Percentiles rank a stretch among this genome's conserved stretches.
phyloP scores from a whole-genome alignment of 2,329 filamentous ascomycete species.

The Thielaviopsis euricoi region DNA sequence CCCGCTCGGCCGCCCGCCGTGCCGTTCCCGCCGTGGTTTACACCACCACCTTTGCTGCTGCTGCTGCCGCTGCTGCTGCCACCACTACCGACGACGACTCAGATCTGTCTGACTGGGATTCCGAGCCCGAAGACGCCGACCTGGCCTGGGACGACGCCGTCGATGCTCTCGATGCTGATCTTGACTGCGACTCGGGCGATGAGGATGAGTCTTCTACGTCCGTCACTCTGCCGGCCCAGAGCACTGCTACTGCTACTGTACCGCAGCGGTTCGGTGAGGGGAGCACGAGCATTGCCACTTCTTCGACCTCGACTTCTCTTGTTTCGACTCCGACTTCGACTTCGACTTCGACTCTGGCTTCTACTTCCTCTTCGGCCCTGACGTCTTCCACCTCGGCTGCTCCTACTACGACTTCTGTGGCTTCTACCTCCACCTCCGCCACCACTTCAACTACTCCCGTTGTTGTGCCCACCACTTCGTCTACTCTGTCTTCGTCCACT shows the following conservation, averaged over 20 bases:
- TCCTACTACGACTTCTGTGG: not conserved
- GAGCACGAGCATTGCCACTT: not conserved
- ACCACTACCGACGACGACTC: not conserved
- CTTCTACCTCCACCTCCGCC: not conserved
- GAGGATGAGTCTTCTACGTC: not conserved
- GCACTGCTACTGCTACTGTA: too few relatives aligned
- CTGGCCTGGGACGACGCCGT: slow-evolving; percentile 4
- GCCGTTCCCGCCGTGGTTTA: not conserved
- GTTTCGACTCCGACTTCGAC: not conserved
- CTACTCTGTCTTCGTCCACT: not conserved
- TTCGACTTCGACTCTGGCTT: not conserved
- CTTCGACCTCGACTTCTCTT: not conserved
- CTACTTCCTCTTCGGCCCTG: not conserved
- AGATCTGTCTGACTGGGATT: slow-evolving; percentile 8
- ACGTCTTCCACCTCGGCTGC: not conserved
- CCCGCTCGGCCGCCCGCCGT: not conserved
- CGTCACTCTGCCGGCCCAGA: not conserved
- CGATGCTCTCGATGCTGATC: not conserved
- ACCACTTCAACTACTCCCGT: not conserved
- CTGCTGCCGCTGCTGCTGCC: not conserved
- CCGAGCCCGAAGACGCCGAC: slow-evolving; percentile 6
- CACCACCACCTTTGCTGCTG: not conserved
- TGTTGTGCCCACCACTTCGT: not conserved
- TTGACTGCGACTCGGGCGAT: slow-evolving; percentile 1
- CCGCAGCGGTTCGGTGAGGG: not conserved